These are phyloP conservation scores for Scheffersomyces cryptocercus DNA, from an alignment of 1,139 yeast species.

Conservation along the genomic window DNA sequence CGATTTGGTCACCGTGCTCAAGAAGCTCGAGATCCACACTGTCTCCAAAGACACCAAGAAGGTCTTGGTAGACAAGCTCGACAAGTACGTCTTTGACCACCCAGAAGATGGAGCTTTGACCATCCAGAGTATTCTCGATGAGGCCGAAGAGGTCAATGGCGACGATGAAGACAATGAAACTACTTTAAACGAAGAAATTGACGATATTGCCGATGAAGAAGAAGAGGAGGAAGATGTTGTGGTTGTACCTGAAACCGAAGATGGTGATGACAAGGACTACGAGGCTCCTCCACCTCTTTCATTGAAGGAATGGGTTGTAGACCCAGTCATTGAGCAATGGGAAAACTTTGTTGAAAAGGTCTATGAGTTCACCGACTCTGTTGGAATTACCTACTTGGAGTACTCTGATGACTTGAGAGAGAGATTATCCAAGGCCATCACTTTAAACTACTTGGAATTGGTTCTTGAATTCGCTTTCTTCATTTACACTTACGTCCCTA, in stretches of 20 bases:
- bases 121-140: constrained; percentile 13
- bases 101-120: constrained; percentile 40
- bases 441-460: constrained; percentile 46
- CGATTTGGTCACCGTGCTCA: constrained; percentile 38
- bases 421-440: constrained; percentile 46
- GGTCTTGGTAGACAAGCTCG: constrained; percentile 43
- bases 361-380: constrained; percentile 37
- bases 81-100: constrained; percentile 34
- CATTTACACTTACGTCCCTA: constrained; percentile 35
- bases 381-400: constrained; percentile 43
- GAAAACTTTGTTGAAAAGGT: constrained; percentile 31
- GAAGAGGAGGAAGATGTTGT: constrained; percentile 22
- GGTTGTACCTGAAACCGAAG: constrained; percentile 23
- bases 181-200: constrained; percentile 10
- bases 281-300: constrained; percentile 44
- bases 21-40: constrained; percentile 35
- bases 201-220: constrained; percentile 18
- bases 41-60: constrained; percentile 45
- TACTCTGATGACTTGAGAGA: constrained; percentile 51
- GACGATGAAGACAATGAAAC: constrained; percentile 24
- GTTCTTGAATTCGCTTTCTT: constrained; percentile 39
- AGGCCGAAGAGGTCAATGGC: constrained; percentile 18
- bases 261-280: constrained; percentile 22
- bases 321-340: constrained; percentile 36
- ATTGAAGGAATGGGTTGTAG: constrained; percentile 39